phyloP scores from a whole-genome alignment of 176 grass and related monocot genomes.

The Oryza punctata region DNA sequence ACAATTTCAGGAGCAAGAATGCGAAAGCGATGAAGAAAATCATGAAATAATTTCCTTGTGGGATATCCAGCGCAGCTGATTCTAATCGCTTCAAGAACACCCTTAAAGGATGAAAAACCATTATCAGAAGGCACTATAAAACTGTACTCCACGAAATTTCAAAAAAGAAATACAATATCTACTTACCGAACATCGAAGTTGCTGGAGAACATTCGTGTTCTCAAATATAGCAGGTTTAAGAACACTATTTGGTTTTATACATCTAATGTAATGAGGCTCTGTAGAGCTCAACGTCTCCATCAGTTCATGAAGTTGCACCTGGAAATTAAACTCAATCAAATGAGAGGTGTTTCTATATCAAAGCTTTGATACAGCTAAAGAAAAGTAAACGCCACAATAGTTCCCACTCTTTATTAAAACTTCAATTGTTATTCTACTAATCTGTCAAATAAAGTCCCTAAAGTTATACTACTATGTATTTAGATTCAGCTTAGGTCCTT shows the following conservation, averaged over 20 bases:
- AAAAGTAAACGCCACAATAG: slow-evolving; percentile 25
- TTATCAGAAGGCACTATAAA: slow-evolving; percentile 13
- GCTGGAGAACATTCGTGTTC: slow-evolving; percentile 86
- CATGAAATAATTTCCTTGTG: slow-evolving; percentile 88
- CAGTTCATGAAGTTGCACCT: slow-evolving; percentile 90
- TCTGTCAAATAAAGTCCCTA: slow-evolving; percentile 14
- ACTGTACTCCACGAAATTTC: slow-evolving; percentile 11
- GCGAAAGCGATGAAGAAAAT: slow-evolving; percentile 93
- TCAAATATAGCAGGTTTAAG: slow-evolving; percentile 94
- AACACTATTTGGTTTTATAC: slow-evolving; percentile 96
- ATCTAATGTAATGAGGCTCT: slow-evolving; percentile 97
- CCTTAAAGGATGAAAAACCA: slow-evolving; percentile 47
- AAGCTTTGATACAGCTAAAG: slow-evolving; percentile 11
- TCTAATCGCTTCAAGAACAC: slow-evolving; percentile 98
- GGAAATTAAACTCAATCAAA: slow-evolving; percentile 47
- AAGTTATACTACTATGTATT: not conserved
- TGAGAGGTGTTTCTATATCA: slow-evolving; percentile 9
- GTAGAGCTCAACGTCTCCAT: slow-evolving; percentile 95
- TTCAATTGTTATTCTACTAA: slow-evolving; percentile 17
- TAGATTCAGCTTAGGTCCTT: not conserved
- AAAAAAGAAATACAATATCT: slow-evolving; percentile 5
- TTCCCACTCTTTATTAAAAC: slow-evolving; percentile 24
- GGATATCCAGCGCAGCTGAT: slow-evolving; percentile 99
- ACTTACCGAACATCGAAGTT: slow-evolving; percentile 94
- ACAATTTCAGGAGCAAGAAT: slow-evolving; percentile 93